Evolutionary conservation across 345 rosid genomes (phyloP).

Genomic region (Angophora floribunda): DNA sequence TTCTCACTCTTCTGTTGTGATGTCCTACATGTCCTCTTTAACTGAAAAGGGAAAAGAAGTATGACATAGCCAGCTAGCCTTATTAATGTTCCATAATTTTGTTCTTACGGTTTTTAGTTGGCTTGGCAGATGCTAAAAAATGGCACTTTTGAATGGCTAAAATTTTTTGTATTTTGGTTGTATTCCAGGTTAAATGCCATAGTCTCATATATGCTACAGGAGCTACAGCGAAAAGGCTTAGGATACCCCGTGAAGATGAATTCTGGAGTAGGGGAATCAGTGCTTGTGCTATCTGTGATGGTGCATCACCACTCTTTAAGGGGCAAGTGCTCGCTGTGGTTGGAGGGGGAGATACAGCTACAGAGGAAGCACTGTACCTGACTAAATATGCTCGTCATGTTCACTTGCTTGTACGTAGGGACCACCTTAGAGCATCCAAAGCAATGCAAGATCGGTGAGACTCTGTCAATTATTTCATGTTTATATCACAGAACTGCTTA

Average conservation of each 20-base stretch:
- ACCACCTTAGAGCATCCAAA: constrained; percentile 80
- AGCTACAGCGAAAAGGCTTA: constrained; percentile 82
- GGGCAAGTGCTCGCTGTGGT: constrained; percentile 94
- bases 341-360: constrained; percentile 99
- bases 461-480: background rate
- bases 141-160: background rate
- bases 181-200: constrained; percentile 72
- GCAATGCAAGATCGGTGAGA: constrained; percentile 99
- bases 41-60: background rate
- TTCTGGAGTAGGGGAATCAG: constrained; percentile 99
- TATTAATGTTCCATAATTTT: background rate
- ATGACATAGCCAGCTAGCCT: background rate
- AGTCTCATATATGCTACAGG: constrained; percentile 85
- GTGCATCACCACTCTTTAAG: constrained; percentile 93
- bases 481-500: background rate
- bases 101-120: background rate
- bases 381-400: constrained; percentile 96
- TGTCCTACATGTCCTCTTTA: background rate
- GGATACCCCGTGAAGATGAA: constrained; percentile 86
- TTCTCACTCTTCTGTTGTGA: background rate
- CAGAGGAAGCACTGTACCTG: constrained; percentile 91
- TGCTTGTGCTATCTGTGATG: constrained; percentile 99
- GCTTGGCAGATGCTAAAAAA: background rate
- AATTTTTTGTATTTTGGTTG: background rate
- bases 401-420: constrained; percentile 90